These are phyloP conservation scores for Dothideomycetidae sp. DNA, from an alignment of 2,329 filamentous ascomycete species.

Conservation along the genomic window DNA sequence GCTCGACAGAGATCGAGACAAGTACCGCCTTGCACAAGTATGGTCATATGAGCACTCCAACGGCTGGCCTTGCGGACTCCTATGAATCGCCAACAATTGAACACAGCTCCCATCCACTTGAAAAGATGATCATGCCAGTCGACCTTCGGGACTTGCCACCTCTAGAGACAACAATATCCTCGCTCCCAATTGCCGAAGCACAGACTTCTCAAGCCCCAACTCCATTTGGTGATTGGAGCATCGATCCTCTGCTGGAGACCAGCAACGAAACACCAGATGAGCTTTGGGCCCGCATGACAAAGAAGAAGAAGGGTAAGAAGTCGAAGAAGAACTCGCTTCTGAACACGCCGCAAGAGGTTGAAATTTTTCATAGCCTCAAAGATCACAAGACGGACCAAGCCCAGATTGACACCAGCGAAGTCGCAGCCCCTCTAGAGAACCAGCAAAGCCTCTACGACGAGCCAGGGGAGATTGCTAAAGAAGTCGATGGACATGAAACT, in stretches of 20 bases:
- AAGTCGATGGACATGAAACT: neutral
- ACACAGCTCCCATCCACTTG: neutral
- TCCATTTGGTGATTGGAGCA: conserved; percentile 7
- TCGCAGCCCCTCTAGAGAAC: neutral
- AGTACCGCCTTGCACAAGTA: too few species aligned
- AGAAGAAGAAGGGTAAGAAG: conserved; percentile 10
- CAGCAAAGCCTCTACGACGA: neutral
- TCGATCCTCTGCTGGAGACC: conserved; percentile 7
- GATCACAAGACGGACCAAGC: neutral
- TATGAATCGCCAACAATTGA: too few species aligned
- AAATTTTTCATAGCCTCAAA: neutral
- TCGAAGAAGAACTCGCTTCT: conserved; percentile 4
- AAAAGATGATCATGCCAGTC: conserved; percentile 6
- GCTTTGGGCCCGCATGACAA: conserved; percentile 7
- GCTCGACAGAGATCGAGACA: too few species aligned
- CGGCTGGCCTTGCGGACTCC: too few species aligned
- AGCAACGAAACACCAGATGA: conserved; percentile 7
- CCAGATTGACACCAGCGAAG: neutral
- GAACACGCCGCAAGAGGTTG: conserved; percentile 1
- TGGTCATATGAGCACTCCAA: too few species aligned
- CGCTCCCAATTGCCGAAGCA: neutral
- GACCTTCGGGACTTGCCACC: conserved; percentile 6
- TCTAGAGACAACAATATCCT: neutral
- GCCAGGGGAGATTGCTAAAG: neutral
- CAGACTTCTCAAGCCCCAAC: conserved; percentile 2